Percentiles rank a stretch among this genome's conserved stretches.
Evolutionary conservation across 257 asterid genomes (phyloP).

Genomic region (Eucommia ulmoides): DNA sequence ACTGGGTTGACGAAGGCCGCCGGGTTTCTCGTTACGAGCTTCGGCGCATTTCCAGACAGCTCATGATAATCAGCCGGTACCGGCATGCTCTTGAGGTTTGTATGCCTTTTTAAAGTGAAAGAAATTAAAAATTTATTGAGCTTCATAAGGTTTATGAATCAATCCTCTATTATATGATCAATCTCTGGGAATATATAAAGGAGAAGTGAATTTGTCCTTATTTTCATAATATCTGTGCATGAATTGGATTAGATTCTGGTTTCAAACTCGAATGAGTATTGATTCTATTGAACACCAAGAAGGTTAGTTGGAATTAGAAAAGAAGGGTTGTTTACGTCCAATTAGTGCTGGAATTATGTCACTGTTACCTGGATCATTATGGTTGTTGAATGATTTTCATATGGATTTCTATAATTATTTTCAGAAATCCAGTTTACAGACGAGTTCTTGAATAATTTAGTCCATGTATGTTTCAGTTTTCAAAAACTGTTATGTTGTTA

Average conservation of each 20-base stretch:
- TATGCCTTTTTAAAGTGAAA: neutral
- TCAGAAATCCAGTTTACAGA: too few species aligned
- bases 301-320: too few species aligned
- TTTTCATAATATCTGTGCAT: neutral
- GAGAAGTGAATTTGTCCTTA: neutral
- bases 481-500: neutral
- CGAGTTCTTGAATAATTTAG: too few species aligned
- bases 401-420: too few species aligned
- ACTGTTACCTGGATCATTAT: too few species aligned
- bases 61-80: constrained; percentile 15
- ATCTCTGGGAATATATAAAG: neutral
- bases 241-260: too few species aligned
- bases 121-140: neutral
- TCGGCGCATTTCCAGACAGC: constrained; percentile 11
- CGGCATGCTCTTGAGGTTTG: constrained; percentile 22
- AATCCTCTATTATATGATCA: neutral
- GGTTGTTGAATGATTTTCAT: too few species aligned
- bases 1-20: constrained; percentile 24
- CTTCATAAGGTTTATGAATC: neutral
- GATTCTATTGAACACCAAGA: too few species aligned
- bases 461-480: neutral
- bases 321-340: too few species aligned
- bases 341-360: too few species aligned
- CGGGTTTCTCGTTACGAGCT: constrained; percentile 17
- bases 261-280: too few species aligned